Base-by-base conservation (phyloP, 148 eudicot species). In the Spergularia bocconei region DNA sequence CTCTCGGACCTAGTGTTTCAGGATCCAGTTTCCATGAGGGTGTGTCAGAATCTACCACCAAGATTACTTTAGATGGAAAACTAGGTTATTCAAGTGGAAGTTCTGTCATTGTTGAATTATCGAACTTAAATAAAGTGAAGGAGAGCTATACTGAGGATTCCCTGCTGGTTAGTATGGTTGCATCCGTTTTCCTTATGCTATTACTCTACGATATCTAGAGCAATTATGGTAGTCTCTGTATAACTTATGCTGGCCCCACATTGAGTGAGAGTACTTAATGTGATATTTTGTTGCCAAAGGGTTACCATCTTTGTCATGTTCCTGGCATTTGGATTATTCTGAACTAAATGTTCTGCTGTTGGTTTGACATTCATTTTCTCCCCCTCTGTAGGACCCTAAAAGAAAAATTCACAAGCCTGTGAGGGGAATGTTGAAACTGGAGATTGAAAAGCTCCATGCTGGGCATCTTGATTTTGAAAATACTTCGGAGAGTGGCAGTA, bases 111-210 rank as follows among this genome's bases (percentile, higher is more conserved):
- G 99, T 95, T 72, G 99, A 95, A 80, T 86, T 95, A 57, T 95
- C 99, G 60, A 95, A 95, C 85, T 81, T 95, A 75, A 92, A 88
- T 82, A 95, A 95, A 86, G 99, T 95, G 67, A 95, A 95, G 79
- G 99, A 95, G 88, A 82, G 97, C 84, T 95, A 95, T 77, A 92
- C 97, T 3, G 99, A 95, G 85, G 99, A 95, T 81, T 88, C 96
- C 53, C 87, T 95, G 71, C 92, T 84, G 99, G 99, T 95, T 10
- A 76, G 86, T 62, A 25, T 16, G 52, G 15, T 76, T 56, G 44
- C 50, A n/a, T 13, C 53, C 23, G 10, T 67, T 63, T 61, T 63
- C 19, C 19, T 52, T 57, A 62, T 67, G 9, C 9, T 51, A 23
- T 44, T 36, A 38, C 21, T 53, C 20, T 69, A 25, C 19, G 29